A percentile compares a stretch with the other conserved stretches of the same genome.
Evolutionary conservation across 768 basidiomycete genomes (phyloP).

Genomic region (Tephrocybe sp.): DNA sequence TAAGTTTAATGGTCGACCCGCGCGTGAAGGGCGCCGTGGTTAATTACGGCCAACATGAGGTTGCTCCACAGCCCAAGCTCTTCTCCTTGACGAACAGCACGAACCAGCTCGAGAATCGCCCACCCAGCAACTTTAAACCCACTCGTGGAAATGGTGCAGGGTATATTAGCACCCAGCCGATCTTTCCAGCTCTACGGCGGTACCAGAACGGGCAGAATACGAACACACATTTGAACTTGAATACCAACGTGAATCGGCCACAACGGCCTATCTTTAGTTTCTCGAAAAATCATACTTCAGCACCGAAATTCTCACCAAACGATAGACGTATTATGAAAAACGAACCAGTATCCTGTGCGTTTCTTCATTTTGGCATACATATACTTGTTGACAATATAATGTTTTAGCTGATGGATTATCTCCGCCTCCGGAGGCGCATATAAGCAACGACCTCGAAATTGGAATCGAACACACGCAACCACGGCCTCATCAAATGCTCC

Average conservation of each 20-base stretch:
- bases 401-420: not conserved
- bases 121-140: constrained; percentile 1
- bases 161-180: not conserved
- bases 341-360: constrained; percentile 1
- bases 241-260: not conserved
- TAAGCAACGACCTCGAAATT: not conserved
- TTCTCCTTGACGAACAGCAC: constrained; percentile 16
- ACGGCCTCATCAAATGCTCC: constrained; percentile 13
- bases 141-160: not conserved
- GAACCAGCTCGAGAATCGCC: constrained; percentile 16
- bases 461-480: not conserved
- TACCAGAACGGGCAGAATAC: constrained; percentile 3
- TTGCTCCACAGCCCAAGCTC: constrained; percentile 1
- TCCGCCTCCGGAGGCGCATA: constrained; percentile 6
- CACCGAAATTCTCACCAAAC: not conserved
- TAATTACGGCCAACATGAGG: not conserved
- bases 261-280: constrained; percentile 12
- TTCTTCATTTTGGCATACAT: not conserved
- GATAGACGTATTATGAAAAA: not conserved
- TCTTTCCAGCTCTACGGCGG: constrained; percentile 15
- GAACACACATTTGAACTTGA: not conserved
- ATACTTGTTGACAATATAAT: not conserved
- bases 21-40: not conserved
- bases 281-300: not conserved
- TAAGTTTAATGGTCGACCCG: not conserved